phyloP scores from a whole-genome alignment of 192 early-diverging fungal species.

The Chytriomyces hyalinus region DNA sequence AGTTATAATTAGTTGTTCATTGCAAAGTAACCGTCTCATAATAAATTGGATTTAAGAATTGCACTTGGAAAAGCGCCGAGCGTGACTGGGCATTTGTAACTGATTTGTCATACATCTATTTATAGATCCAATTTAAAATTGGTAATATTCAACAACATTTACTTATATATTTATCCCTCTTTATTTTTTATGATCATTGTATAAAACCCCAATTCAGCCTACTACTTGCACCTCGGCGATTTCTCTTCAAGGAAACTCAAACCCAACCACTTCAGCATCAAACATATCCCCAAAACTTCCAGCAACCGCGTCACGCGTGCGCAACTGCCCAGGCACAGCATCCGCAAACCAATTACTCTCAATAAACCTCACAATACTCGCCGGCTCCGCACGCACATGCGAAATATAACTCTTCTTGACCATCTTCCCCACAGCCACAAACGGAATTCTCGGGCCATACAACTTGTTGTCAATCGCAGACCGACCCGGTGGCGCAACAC shows the following conservation, averaged over 20 bases:
- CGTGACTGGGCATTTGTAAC: too few relatives aligned
- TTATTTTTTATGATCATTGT: too few relatives aligned
- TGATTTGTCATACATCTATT: too few relatives aligned
- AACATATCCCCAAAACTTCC: slow-evolving; percentile 23
- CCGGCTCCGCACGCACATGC: slow-evolving; percentile 31
- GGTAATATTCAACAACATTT: too few relatives aligned
- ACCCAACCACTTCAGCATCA: slow-evolving; percentile 6
- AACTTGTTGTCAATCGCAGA: slow-evolving; percentile 12
- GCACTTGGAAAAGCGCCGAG: too few relatives aligned
- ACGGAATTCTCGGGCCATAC: slow-evolving; percentile 23
- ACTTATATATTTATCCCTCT: too few relatives aligned
- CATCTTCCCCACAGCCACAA: slow-evolving; percentile 15
- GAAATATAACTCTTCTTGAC: slow-evolving; percentile 40
- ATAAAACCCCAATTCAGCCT: too few relatives aligned
- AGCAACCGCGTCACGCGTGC: slow-evolving; percentile 28
- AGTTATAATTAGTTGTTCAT: too few relatives aligned
- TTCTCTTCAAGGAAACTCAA: background rate
- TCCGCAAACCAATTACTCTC: slow-evolving; percentile 31
- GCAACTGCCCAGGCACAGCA: slow-evolving; percentile 25
- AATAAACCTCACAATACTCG: slow-evolving; percentile 27
- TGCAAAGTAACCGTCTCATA: too few relatives aligned
- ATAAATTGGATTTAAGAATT: too few relatives aligned
- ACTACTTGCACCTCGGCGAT: too few relatives aligned
- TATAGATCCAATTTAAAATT: too few relatives aligned
- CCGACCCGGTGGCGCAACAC: slow-evolving; percentile 5